Conservation (phyloP, 1,284 basidiomycete species). For the Moesziomyces antarcticus region DNA sequence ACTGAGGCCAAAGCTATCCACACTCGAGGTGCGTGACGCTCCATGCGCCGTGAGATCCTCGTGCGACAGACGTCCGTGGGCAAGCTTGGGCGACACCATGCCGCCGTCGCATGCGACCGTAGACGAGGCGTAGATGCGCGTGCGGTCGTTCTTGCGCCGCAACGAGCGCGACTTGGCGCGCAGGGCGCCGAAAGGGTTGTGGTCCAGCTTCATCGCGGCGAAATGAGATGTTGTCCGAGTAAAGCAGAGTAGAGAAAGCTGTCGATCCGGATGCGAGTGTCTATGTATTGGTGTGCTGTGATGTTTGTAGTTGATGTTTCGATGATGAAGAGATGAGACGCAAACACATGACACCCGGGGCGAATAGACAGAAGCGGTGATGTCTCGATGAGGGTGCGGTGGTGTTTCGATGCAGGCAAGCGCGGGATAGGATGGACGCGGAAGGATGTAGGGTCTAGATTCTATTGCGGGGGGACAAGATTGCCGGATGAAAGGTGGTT, state of each 20-base stretch:
- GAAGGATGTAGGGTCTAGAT: not conserved
- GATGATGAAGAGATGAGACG: not conserved
- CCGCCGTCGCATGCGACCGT: constrained; percentile 18
- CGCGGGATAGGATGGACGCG: no score
- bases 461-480: not conserved
- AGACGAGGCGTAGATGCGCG: constrained; percentile 28
- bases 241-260: not conserved
- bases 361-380: not conserved
- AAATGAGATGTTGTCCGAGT: not conserved
- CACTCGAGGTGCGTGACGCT: constrained; percentile 13
- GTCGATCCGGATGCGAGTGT: not conserved
- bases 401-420: not conserved
- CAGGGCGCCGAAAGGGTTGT: constrained; percentile 25
- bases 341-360: constrained; percentile 8
- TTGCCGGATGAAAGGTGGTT: not conserved
- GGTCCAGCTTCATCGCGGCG: constrained; percentile 37
- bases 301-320: not conserved
- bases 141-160: constrained; percentile 28
- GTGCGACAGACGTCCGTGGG: constrained; percentile 15
- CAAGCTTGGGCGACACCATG: constrained; percentile 14
- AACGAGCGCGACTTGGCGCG: constrained; percentile 32
- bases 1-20: constrained; percentile 12
- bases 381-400: not conserved
- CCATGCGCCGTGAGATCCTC: constrained; percentile 11
- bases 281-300: constrained; percentile 4